Base-by-base conservation (phyloP, 2,329 filamentous ascomycete genomes). In the Mollisia scopiformis region DNA sequence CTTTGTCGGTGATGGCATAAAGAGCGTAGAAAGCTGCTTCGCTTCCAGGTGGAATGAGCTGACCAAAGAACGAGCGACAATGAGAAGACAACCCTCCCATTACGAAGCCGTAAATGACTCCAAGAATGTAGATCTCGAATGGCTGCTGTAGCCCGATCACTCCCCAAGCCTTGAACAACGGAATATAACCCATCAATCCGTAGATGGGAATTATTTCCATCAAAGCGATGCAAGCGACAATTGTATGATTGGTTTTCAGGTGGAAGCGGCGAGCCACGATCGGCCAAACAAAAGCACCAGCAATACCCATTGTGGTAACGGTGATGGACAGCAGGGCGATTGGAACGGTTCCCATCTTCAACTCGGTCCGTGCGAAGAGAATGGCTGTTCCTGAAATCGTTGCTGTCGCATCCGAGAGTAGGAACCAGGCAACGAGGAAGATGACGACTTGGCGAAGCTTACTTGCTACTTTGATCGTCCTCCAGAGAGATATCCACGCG, bases 1-100 rank as follows among this genome's bases (percentile, higher is more conserved):
- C 93, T 75, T 99, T 99, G 75, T 99, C 94, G 1, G 95, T 98
- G 66, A 98, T 97, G 35, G 94, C 94, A 73, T 97, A 98, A 2
- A 98, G 80, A 0, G 94, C 93, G 73, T 96, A 98, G 73, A 99
- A 99, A 0, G 94, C 93, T 0, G 95, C 93, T 75, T 99, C 95
- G 37, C 89, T 95, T 1, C 94, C 94, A 0, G 92, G 91, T 1
- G 95, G 95, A 57, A 99, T 96, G 59, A 99, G 82, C 74, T 97
- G 92, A 46, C 93, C 93, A 73, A 91, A 99, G 19, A 98, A 83
- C 61, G 91, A 93, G 30, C 94, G 88, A 73, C 94, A 98, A 76
- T 98, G 97, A 21, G 90, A 90, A 60, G 91, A 92, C 35, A 98
- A 78, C 0, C 95, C 95, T n/a, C 94, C 95, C 51, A 98, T 86